These are phyloP conservation scores for Drechslerella dactyloides DNA, from an alignment of 2,329 filamentous ascomycete species.

Conservation along the genomic window DNA sequence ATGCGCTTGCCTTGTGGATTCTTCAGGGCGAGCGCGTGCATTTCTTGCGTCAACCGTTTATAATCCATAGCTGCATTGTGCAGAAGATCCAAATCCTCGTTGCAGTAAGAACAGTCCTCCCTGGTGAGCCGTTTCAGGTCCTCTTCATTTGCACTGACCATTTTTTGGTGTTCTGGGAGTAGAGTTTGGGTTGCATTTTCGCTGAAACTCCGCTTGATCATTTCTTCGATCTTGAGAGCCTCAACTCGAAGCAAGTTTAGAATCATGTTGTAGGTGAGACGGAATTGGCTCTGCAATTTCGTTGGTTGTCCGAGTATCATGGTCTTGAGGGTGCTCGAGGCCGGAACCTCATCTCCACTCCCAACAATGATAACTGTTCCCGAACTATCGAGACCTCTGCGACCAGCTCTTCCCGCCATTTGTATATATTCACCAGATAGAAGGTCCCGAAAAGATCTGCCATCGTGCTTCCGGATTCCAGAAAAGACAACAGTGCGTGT, in stretches of 20 bases:
- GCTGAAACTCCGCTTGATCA: slow-evolving; percentile 99
- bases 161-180: slow-evolving; percentile 92
- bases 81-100: slow-evolving; percentile 77
- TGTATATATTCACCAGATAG: slow-evolving; percentile 97
- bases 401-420: slow-evolving; percentile 94
- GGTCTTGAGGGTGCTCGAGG: slow-evolving; percentile 73
- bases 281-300: slow-evolving; percentile 93
- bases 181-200: slow-evolving; percentile 96
- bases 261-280: slow-evolving; percentile 99
- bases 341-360: slow-evolving; percentile 83
- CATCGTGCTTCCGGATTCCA: slow-evolving; percentile 94
- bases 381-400: slow-evolving; percentile 88
- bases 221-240: slow-evolving; percentile 97
- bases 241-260: slow-evolving; percentile 93
- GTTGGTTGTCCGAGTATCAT: slow-evolving; percentile 97
- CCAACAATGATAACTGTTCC: slow-evolving; percentile 93
- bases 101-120: slow-evolving; percentile 81
- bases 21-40: slow-evolving; percentile 76
- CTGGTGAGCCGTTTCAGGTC: slow-evolving; percentile 89
- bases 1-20: slow-evolving; percentile 83
- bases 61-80: slow-evolving; percentile 83
- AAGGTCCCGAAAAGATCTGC: slow-evolving; percentile 86
- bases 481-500: slow-evolving; percentile 98
- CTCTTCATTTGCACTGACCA: slow-evolving; percentile 87
- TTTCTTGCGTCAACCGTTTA: slow-evolving; percentile 76